Conservation (phyloP, 2,329 filamentous ascomycete genomes). For the Epicoccum sorghinum region DNA sequence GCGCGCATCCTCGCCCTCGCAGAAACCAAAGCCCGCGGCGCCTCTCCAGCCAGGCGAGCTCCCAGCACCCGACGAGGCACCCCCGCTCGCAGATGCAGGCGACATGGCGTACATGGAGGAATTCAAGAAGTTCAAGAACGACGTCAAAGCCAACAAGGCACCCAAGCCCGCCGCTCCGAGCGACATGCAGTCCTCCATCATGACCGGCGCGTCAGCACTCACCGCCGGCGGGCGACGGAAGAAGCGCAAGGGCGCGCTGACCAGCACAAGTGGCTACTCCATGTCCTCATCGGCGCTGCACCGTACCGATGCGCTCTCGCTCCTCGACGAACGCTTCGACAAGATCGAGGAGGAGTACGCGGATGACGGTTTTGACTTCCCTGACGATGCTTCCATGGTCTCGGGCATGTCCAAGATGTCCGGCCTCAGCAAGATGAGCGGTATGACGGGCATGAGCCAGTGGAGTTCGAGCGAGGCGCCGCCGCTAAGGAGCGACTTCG, state of each 20-base stretch:
- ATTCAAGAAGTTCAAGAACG: constrained; percentile 93
- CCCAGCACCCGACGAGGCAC: constrained; percentile 42
- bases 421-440: constrained; percentile 49
- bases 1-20: constrained; percentile 62
- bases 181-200: constrained; percentile 71
- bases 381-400: constrained; percentile 53
- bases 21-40: constrained; percentile 44
- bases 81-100: constrained; percentile 48
- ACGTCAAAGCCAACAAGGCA: constrained; percentile 59
- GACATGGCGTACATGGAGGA: constrained; percentile 88
- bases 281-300: constrained; percentile 90
- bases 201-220: constrained; percentile 72
- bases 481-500: constrained; percentile 77
- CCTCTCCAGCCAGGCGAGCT: constrained; percentile 58
- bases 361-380: constrained; percentile 40
- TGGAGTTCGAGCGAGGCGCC: constrained; percentile 49
- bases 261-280: constrained; percentile 83
- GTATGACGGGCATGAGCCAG: constrained; percentile 40
- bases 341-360: constrained; percentile 82
- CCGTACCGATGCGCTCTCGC: constrained; percentile 82
- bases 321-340: constrained; percentile 91
- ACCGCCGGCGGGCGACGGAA: constrained; percentile 78
- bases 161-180: constrained; percentile 59
- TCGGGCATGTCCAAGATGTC: constrained; percentile 60
- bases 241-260: constrained; percentile 94